Conservation (phyloP, 306 rosid species). For the Herpetospermum pedunculosum region DNA sequence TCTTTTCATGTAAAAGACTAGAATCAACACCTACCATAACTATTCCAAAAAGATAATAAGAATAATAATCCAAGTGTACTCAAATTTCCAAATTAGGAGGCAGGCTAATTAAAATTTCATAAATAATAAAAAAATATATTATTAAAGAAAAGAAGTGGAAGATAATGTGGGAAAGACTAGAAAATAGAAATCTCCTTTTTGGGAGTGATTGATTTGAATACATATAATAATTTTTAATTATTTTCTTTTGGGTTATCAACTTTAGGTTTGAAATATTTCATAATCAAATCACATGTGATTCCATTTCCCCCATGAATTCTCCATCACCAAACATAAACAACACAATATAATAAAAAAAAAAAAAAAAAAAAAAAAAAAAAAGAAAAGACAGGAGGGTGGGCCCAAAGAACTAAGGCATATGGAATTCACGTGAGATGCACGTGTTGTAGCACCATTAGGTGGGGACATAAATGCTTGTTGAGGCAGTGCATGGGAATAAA, state of each 20-base stretch:
- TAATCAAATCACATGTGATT: neutral
- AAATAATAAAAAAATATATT: neutral
- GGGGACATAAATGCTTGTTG: neutral
- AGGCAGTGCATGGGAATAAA: neutral
- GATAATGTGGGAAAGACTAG: neutral
- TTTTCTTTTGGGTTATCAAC: too few relatives aligned
- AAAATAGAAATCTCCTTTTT: neutral
- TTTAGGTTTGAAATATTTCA: neutral
- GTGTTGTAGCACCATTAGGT: neutral
- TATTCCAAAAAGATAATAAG: neutral
- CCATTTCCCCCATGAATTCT: neutral
- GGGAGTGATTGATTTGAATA: neutral
- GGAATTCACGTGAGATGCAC: neutral
- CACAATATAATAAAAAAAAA: neutral
- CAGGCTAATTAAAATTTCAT: neutral
- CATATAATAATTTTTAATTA: too few relatives aligned
- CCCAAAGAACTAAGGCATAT: neutral
- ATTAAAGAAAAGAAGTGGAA: neutral
- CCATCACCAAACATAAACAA: neutral
- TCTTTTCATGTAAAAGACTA: neutral
- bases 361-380: neutral
- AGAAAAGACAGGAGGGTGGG: neutral
- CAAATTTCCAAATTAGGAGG: neutral
- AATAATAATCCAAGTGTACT: neutral
- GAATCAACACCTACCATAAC: neutral